These are phyloP conservation scores for Pseudopediastrum boryanum DNA, from an alignment of 139 green algal genomes.

Conservation along the genomic window DNA sequence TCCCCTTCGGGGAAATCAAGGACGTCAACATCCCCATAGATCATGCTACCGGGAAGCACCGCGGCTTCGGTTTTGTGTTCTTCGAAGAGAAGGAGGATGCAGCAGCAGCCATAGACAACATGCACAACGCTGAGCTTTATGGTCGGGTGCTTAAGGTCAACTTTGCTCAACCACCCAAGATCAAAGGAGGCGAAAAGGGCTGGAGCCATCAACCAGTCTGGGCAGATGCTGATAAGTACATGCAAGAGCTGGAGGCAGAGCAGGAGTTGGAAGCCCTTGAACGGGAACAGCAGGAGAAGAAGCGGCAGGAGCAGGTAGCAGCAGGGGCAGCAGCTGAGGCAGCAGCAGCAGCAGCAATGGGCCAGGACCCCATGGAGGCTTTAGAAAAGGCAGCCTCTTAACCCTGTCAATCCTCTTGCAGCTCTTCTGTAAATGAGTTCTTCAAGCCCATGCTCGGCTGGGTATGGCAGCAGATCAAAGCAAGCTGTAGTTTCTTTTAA, in stretches of 20 bases:
- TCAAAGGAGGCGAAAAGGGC: constrained; percentile 92
- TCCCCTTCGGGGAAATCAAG: constrained; percentile 98
- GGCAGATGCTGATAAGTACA: constrained; percentile 65
- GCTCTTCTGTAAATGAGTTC: no score
- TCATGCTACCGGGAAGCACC: constrained; percentile 72
- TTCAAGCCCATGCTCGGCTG: no score
- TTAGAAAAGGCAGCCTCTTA: constrained; percentile 28
- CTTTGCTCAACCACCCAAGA: constrained; percentile 91
- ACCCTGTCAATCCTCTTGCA: no score
- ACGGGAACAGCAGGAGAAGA: constrained; percentile 13
- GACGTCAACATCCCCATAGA: constrained; percentile 95
- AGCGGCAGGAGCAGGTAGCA: constrained; percentile 1
- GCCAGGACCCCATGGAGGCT: constrained; percentile 28
- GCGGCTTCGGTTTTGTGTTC: constrained; percentile 95
- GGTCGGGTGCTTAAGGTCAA: constrained; percentile 81
- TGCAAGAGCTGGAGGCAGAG: constrained; percentile 67
- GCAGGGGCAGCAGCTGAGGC: background rate
- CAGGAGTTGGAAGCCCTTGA: constrained; percentile 46
- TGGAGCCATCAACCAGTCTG: constrained; percentile 60
- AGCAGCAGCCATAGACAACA: constrained; percentile 94
- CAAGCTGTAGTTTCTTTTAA: no score
- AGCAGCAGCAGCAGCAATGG: background rate
- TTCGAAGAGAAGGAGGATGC: constrained; percentile 92
- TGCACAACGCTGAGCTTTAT: constrained; percentile 91
- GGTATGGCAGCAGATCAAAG: no score